Base-by-base conservation (phyloP, 2,329 filamentous ascomycete genomes). In the Mariannaea sp. region DNA sequence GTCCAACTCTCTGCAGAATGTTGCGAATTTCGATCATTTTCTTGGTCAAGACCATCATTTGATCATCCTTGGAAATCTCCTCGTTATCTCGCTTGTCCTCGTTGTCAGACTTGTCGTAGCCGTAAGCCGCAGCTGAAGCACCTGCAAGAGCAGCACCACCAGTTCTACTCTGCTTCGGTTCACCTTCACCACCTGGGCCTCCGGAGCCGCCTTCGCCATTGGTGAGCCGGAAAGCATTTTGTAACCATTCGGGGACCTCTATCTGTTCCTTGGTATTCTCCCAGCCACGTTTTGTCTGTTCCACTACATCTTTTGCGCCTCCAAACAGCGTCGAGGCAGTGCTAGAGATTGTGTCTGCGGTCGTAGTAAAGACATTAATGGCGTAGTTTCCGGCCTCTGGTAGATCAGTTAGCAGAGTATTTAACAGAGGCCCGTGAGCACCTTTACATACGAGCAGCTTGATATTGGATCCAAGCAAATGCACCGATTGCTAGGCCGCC, bases 21-120 rank as follows among this genome's bases (percentile, higher is more conserved):
- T 87, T 92, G 62, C 95, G 82, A 52, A 99, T 97, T 77, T 99
- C 94, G 67, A 99, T 99, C 94, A 99, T 99, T 76, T 97, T 97
- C 77, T 94, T 93, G 2, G 95, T 99, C 67, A 99, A 78, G 62
- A 97, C 81, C 94, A 99, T 99, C 93, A 99, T 99, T 73, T 99
- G 94, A 70, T 99, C 94, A 66, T 99, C 94, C 65, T 86, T 85
- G 14, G 91, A 90, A 42, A 82, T 80, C 67, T 89, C 85, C 50
- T 87, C 84, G 16, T 76, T 78, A 7, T 79, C 77, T 49, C 85
- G 79, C 4, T 79, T 72, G 58, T 87, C 84, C 29, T 93, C 84
- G 29, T 88, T 84, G 32, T 78, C 74, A 2, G 85, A 83, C 52
- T 87, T 80, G 17, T 90, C 86, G 65, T 92, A 88, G 30, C 88